Percentiles rank a stretch among this genome's conserved stretches.
These are phyloP conservation scores for Panus rudis DNA, from an alignment of 768 basidiomycete genomes.

Conservation along the genomic window DNA sequence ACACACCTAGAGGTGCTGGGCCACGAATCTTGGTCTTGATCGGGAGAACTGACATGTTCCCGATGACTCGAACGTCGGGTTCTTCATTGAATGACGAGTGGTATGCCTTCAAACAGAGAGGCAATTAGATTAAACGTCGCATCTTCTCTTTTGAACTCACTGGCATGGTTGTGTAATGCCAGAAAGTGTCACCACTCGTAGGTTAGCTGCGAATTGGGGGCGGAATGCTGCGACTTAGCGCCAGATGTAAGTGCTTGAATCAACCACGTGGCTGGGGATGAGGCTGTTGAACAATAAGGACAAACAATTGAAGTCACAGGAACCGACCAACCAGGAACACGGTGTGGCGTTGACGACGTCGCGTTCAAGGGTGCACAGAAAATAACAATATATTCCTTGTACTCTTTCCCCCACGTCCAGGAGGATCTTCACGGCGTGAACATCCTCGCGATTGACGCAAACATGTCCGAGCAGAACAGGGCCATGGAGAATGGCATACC, in stretches of 20 bases:
- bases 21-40: conserved; percentile 90
- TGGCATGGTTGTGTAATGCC: conserved; percentile 13
- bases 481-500: conserved; percentile 2
- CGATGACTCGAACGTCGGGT: conserved; percentile 73
- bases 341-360: neutral
- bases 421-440: too few relatives aligned
- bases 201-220: neutral
- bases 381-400: too few relatives aligned
- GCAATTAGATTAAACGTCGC: neutral
- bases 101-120: conserved; percentile 61
- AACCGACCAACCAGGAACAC: neutral
- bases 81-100: conserved; percentile 91
- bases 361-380: neutral
- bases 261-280: conserved; percentile 2
- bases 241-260: neutral
- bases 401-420: too few relatives aligned
- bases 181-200: neutral
- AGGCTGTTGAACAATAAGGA: conserved; percentile 1
- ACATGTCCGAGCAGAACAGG: too few relatives aligned
- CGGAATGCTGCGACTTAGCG: conserved; percentile 2
- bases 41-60: conserved; percentile 85
- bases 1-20: conserved; percentile 75
- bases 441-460: too few relatives aligned
- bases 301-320: conserved; percentile 7
- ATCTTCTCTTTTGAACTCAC: conserved; percentile 13